Percentiles rank a stretch among this genome's conserved stretches.
Evolutionary conservation across 2,329 filamentous ascomycete genomes (phyloP).

Genomic region (Xylariaceae sp.): DNA sequence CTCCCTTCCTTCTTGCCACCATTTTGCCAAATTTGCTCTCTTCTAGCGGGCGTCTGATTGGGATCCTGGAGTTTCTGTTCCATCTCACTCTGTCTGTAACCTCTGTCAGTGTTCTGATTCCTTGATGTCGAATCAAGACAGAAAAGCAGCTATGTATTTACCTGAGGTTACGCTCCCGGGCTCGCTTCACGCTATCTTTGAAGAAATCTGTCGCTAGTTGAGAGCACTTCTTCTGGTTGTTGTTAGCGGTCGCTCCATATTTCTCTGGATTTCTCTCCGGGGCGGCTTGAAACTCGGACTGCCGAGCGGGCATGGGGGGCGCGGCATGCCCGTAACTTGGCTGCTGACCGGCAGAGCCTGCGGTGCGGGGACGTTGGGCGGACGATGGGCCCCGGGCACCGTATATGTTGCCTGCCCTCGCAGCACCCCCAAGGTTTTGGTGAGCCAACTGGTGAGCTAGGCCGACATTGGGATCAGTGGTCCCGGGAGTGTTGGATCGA

Average conservation of each 20-base stretch:
- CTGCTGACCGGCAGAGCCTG: constrained; percentile 62
- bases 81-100: constrained; percentile 76
- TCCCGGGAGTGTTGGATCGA: constrained; percentile 52
- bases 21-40: constrained; percentile 78
- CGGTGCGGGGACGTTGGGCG: constrained; percentile 74
- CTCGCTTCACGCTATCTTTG: constrained; percentile 96
- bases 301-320: constrained; percentile 58
- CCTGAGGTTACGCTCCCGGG: constrained; percentile 91
- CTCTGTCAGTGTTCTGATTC: constrained; percentile 17
- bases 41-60: constrained; percentile 66
- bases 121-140: no score
- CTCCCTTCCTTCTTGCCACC: constrained; percentile 85
- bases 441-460: constrained; percentile 95
- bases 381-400: constrained; percentile 63
- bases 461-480: constrained; percentile 82
- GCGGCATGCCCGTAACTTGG: constrained; percentile 59
- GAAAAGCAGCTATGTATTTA: no score
- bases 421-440: constrained; percentile 77
- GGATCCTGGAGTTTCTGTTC: constrained; percentile 79
- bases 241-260: constrained; percentile 58
- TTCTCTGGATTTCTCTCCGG: constrained; percentile 85
- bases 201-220: constrained; percentile 84
- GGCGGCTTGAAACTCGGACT: constrained; percentile 68
- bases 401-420: constrained; percentile 61
- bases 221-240: constrained; percentile 65